These are phyloP conservation scores for Samsoniella hepiali DNA, from an alignment of 2,329 filamentous ascomycete species.

Conservation along the genomic window DNA sequence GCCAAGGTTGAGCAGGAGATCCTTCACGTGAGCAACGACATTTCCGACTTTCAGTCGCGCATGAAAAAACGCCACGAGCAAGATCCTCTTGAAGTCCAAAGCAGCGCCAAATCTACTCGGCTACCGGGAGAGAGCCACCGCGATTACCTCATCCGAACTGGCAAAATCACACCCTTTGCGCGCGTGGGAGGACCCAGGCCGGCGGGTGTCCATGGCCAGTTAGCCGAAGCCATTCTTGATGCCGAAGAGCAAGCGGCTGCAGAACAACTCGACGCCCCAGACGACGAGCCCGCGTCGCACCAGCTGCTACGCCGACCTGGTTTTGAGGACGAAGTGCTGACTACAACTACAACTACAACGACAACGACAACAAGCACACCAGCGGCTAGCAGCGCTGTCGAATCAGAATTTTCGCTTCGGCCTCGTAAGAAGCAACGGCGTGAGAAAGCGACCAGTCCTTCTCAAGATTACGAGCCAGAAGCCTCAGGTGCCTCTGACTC, in stretches of 20 bases:
- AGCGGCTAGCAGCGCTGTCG: slow-evolving; percentile 29
- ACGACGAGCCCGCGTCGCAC: slow-evolving; percentile 59
- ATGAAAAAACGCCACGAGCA: slow-evolving; percentile 70
- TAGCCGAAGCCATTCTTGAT: slow-evolving; percentile 76
- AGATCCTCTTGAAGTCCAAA: slow-evolving; percentile 41
- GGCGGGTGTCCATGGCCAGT: slow-evolving; percentile 61
- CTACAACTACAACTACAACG: not conserved
- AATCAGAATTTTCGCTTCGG: slow-evolving; percentile 56
- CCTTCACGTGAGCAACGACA: slow-evolving; percentile 63
- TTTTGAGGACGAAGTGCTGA: slow-evolving; percentile 47
- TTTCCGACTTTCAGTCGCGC: slow-evolving; percentile 74
- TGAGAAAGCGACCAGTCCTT: slow-evolving; percentile 34
- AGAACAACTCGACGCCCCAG: slow-evolving; percentile 38
- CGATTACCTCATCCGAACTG: slow-evolving; percentile 89
- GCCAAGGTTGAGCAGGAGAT: slow-evolving; percentile 63
- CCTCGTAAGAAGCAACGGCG: slow-evolving; percentile 55
- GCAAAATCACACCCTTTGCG: slow-evolving; percentile 95
- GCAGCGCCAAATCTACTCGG: slow-evolving; percentile 51
- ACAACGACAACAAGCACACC: slow-evolving; percentile 19
- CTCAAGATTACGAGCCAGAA: slow-evolving; percentile 45
- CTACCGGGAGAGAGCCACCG: slow-evolving; percentile 78
- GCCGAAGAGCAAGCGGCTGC: slow-evolving; percentile 68
- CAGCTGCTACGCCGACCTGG: slow-evolving; percentile 71
- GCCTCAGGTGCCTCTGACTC: slow-evolving; percentile 32
- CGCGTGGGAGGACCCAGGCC: slow-evolving; percentile 65